Evolutionary conservation across 2,329 filamentous ascomycete species (phyloP), one percentile per base, ranked within the genome.

Genomic region (Drechslerella dactyloides): DNA sequence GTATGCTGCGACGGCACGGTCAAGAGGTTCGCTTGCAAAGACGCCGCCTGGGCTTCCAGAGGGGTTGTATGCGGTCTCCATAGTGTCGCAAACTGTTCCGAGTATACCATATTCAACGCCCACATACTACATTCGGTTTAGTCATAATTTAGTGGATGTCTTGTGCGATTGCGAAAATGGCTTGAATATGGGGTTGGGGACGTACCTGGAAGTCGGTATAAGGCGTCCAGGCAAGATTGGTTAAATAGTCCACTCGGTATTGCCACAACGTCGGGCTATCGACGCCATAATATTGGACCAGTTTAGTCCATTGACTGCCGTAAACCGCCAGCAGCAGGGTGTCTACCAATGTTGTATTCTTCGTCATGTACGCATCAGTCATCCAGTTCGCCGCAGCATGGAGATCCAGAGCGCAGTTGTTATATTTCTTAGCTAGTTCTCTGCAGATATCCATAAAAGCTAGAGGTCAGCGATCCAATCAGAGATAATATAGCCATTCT

Each of bases 51-150:
- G 33, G 73, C 74, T 5, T 76, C 75, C 11, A 75, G 77, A 42
- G 59, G 74, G 40, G 76, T 75, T 21, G 74, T 75, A 30, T 61
- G 68, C 0, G 75, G 78, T 63, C 80, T 79, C 78, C 19, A 82
- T 77, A 63, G 70, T 78, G 55, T 81, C 77, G 62, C 81, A 82
- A 69, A 81, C 80, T 1, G 46, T 46, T n/a, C 78, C 76, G 0
- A 81, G 74, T 17, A 75, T 74, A 15, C 79, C 78, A 1, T 79
- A 80, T 19, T 80, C 72, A 6, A 80, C 80, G 33, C 80, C 79
- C 0, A 76, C 76, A 57, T 81, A 78, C 78, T 78, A 80, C 21
- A 46, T 11, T 10, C 15, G 23, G 7, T 11, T n/a, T n/a, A 27
- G 7, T 8, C 19, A n/a, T n/a, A n/a, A n/a, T n/a, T n/a, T n/a